Percentiles rank a stretch among this genome's conserved stretches.
Evolutionary conservation across 140 eudicot species (phyloP).

Genomic region (Oenanthe javanica): DNA sequence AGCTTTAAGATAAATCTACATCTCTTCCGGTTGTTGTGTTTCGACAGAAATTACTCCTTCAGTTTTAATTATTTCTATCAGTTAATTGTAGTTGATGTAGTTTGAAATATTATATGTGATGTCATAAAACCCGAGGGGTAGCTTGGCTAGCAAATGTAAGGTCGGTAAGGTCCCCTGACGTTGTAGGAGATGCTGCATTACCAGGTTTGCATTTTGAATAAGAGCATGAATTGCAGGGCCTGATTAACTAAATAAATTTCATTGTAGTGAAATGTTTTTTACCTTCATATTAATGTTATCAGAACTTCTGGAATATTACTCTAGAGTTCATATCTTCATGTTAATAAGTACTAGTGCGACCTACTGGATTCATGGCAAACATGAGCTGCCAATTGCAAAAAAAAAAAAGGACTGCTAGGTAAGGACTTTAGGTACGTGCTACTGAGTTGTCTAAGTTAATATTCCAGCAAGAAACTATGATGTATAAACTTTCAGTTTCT

Average conservation of each 20-base stretch:
- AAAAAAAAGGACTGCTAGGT: slow-evolving; percentile 11
- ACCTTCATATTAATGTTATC: not conserved
- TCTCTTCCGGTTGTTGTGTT: no score
- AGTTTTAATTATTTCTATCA: no score
- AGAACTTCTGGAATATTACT: not conserved
- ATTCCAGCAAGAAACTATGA: no score
- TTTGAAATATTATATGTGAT: no score
- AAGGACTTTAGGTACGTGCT: not conserved
- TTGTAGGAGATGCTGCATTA: not conserved
- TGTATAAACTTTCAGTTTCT: no score
- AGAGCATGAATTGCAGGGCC: not conserved
- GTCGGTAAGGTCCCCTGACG: not conserved
- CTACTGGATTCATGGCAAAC: not conserved
- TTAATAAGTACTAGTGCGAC: not conserved
- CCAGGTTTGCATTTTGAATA: not conserved
- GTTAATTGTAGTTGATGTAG: no score
- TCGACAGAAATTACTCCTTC: no score
- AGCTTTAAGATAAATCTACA: no score
- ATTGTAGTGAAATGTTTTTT: not conserved
- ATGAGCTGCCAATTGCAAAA: slow-evolving; percentile 6
- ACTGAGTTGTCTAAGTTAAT: no score
- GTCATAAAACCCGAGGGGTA: no score
- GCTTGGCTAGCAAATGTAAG: no score
- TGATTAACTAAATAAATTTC: not conserved
- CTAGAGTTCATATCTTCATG: not conserved